A percentile compares a stretch with the other conserved stretches of the same genome.
These are phyloP conservation scores for Uronychia binucleata DNA, from an alignment of 73 alveolate genomes.

Conservation along the genomic window DNA sequence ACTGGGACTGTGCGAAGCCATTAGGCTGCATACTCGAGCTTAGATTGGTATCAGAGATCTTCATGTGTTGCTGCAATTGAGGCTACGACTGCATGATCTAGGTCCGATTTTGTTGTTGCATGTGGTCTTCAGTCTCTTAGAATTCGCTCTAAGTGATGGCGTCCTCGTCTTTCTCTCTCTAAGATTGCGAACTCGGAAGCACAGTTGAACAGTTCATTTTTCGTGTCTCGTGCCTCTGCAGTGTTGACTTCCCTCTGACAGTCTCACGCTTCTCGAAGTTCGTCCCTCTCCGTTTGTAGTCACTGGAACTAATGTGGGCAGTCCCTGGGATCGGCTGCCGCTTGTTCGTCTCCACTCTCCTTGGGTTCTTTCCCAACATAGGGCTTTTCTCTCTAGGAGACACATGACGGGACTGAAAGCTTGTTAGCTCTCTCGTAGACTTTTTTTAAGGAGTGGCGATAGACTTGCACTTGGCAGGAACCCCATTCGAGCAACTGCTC, in stretches of 20 bases:
- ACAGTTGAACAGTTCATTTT: not conserved
- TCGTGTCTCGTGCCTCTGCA: not conserved
- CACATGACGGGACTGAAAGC: not conserved
- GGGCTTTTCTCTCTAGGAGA: not conserved
- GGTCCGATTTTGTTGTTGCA: not conserved
- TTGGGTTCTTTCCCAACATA: not conserved
- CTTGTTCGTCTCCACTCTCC: no score
- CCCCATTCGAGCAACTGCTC: not conserved
- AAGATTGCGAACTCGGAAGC: not conserved
- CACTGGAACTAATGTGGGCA: not conserved
- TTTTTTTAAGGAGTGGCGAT: not conserved
- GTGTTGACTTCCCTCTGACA: no score
- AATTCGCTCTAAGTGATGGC: no score
- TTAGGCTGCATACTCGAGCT: not conserved
- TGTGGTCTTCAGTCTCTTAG: not conserved
- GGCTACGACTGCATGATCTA: not conserved
- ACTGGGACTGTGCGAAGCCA: constrained; percentile 1
- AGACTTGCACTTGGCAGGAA: not conserved
- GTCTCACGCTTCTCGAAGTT: no score
- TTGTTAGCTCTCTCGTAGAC: not conserved
- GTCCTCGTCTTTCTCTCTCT: not conserved
- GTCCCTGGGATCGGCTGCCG: not conserved
- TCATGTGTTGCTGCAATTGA: not conserved
- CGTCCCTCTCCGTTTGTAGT: not conserved
- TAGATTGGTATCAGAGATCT: not conserved